phyloP scores from a whole-genome alignment of 2,329 filamentous ascomycete genomes.

The Cryphonectria parasitica region DNA sequence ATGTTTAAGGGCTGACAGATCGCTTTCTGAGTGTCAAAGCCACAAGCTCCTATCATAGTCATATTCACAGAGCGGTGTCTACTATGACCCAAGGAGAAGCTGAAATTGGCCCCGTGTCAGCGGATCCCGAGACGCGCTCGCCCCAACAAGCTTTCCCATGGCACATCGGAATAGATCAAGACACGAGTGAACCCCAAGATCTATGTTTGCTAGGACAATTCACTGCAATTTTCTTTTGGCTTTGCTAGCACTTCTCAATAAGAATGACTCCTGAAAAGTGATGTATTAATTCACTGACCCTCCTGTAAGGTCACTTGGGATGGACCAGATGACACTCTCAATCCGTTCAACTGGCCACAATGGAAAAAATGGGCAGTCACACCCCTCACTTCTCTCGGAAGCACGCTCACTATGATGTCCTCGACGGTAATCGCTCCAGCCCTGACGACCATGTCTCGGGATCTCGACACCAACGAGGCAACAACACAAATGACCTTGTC shows the following conservation, averaged over 20 bases:
- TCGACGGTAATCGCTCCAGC: conserved; percentile 43
- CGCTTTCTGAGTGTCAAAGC: background rate
- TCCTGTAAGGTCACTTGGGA: conserved; percentile 29
- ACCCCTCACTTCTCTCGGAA: conserved; percentile 39
- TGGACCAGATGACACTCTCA: conserved; percentile 22
- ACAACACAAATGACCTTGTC: conserved; percentile 41
- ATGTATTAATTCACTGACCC: background rate
- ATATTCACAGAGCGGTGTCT: background rate
- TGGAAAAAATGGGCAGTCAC: conserved; percentile 32
- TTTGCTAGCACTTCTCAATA: background rate
- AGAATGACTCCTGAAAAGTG: background rate
- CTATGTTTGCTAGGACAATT: background rate
- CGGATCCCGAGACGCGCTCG: background rate
- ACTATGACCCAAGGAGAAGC: background rate
- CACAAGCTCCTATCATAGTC: background rate
- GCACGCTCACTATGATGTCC: conserved; percentile 44
- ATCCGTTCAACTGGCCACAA: conserved; percentile 30
- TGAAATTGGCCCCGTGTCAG: background rate
- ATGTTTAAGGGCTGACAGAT: background rate
- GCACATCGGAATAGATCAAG: background rate
- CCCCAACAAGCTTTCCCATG: background rate
- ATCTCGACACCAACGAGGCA: conserved; percentile 37
- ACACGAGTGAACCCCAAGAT: background rate
- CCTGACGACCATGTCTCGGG: conserved; percentile 37
- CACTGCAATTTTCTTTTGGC: background rate